Conservation (phyloP, 192 early-diverging fungal species). For the Jimgerdemannia lactiflua region DNA sequence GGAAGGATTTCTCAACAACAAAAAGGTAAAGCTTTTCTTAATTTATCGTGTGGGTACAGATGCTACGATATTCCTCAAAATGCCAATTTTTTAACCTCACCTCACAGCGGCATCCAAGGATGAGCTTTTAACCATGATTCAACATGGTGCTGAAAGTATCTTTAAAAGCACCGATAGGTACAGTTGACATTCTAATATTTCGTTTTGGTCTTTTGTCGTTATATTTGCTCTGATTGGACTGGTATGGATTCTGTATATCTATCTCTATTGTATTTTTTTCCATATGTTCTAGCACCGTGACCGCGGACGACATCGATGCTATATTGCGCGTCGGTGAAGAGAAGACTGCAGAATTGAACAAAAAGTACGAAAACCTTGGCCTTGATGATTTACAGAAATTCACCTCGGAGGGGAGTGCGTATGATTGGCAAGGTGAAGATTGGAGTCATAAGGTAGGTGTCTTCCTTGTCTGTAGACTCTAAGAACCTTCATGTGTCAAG, state of each 20-base stretch:
- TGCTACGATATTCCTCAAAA: neutral
- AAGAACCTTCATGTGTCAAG: neutral
- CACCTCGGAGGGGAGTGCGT: conserved; percentile 72
- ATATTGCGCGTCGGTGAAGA: conserved; percentile 79
- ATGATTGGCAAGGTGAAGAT: conserved; percentile 97
- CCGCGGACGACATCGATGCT: conserved; percentile 84
- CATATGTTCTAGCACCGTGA: conserved; percentile 47
- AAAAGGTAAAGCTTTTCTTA: conserved; percentile 44
- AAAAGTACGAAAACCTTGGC: conserved; percentile 87
- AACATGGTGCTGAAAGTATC: conserved; percentile 89
- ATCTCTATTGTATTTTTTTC: neutral
- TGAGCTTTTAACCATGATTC: conserved; percentile 94
- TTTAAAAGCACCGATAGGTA: conserved; percentile 60
- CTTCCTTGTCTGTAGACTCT: conserved; percentile 3
- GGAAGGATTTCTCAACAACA: conserved; percentile 72
- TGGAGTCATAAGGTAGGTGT: conserved; percentile 71
- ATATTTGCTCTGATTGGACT: too few relatives aligned
- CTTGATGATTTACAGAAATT: conserved; percentile 95
- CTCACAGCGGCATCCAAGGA: conserved; percentile 62
- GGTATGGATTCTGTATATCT: too few relatives aligned
- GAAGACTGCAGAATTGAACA: conserved; percentile 85
- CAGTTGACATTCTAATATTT: too few relatives aligned
- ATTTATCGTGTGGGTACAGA: neutral
- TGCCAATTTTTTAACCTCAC: neutral
- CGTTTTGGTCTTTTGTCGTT: too few relatives aligned